Base-by-base conservation (phyloP, 768 basidiomycete species). In the Suillus luteus region DNA sequence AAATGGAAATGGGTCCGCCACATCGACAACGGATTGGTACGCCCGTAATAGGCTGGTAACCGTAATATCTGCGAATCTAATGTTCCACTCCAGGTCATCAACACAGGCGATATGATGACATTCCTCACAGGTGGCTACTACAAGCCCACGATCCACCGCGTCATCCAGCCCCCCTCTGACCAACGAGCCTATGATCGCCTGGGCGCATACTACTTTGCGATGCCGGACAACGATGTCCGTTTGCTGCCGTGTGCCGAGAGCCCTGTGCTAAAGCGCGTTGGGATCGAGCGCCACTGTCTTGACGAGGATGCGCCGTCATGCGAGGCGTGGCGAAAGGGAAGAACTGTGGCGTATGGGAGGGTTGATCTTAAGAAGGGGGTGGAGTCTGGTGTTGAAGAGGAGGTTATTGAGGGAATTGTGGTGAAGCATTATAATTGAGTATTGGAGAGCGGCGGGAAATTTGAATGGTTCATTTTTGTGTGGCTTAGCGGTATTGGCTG, bases 1-100 rank as follows among this genome's bases (percentile, higher is more conserved):
- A 70, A 72, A 62, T 79, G 78, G 78, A 73, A 73, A 41, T 79
- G 74, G 72, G 65, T 79, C 33, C 70, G 68, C 59, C 78, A 78
- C 63, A 68, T 76, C 31, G 73, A 75, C 10, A 78, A 78, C 63
- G 76, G 75, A 2, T 69, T 79, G 37, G 78, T 78, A 64, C 40
- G 73, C 61, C 11, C 22, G 11, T 17, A 8, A 10, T 19, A 35
- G 15, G 3, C 44, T 51, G n/a, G n/a, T n/a, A n/a, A 5, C 27
- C 9, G 33, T 59, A 35, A 27, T 48, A n/a, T 60, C 3, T 7
- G 40, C 51, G 40, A 27, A 11, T 19, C 51, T 38, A 6, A 48
- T 37, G 35, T 60, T n/a, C 35, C 22, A 3, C 38, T 19, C 17
- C 41, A 85, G 78, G 71, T 78, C 38, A 69, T 79, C 60, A 78